Conservation (phyloP, 106 monocot genomes). For the Dioscorea zingiberensis region DNA sequence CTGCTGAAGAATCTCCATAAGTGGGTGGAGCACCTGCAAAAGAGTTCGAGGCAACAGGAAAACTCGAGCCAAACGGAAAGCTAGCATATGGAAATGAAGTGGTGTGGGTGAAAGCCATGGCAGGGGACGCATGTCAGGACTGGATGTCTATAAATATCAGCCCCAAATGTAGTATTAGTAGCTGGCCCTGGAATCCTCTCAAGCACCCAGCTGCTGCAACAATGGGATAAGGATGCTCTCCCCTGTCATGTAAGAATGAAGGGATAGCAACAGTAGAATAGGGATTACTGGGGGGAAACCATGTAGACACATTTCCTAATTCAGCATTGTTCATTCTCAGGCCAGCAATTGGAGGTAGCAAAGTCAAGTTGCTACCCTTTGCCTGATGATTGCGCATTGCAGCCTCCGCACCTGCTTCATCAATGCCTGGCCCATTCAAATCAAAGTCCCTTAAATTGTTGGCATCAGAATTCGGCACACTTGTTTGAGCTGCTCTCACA, state of each 20-base stretch:
- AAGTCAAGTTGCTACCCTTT: slow-evolving; percentile 36
- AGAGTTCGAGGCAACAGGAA: slow-evolving; percentile 47
- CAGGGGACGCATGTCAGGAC: slow-evolving; percentile 72
- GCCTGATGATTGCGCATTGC: slow-evolving; percentile 23
- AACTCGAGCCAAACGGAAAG: slow-evolving; percentile 58
- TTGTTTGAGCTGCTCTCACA: slow-evolving; percentile 16
- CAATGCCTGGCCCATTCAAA: slow-evolving; percentile 72
- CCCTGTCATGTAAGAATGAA: slow-evolving; percentile 75
- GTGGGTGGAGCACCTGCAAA: slow-evolving; percentile 42
- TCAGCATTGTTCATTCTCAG: slow-evolving; percentile 57
- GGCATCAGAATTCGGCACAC: slow-evolving; percentile 24
- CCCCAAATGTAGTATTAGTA: slow-evolving; percentile 33
- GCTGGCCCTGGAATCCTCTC: slow-evolving; percentile 53
- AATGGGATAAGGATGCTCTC: slow-evolving; percentile 64
- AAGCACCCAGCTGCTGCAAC: slow-evolving; percentile 49
- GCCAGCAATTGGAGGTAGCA: slow-evolving; percentile 42
- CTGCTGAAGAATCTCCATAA: slow-evolving; percentile 46
- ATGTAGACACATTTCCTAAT: slow-evolving; percentile 51
- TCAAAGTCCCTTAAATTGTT: slow-evolving; percentile 69
- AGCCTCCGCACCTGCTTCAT: slow-evolving; percentile 51
- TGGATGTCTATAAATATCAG: slow-evolving; percentile 51
- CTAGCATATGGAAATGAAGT: slow-evolving; percentile 62
- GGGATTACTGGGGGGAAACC: slow-evolving; percentile 62
- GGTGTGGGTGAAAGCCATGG: slow-evolving; percentile 59
- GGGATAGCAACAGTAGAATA: slow-evolving; percentile 70